Evolutionary conservation across 352 stramenopile genomes (phyloP), one percentile per base, ranked within the genome.

Genomic region (Thalassiosira livingstoniorum): DNA sequence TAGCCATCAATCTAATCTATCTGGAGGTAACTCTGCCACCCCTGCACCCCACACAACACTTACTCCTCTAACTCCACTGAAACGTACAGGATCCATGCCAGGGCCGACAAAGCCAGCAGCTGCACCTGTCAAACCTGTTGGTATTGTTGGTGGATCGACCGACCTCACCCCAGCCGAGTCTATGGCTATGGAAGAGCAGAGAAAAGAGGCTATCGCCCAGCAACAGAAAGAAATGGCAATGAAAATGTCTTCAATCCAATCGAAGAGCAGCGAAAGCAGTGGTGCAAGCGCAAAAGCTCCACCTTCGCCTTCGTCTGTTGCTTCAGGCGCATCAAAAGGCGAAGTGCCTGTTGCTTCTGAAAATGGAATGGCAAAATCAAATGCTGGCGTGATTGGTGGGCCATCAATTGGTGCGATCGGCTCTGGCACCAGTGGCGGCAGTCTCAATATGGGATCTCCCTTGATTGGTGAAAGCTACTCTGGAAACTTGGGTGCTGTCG

Each of bases 51-150:
- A 91, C 69, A 92, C 87, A n/a, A 92, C 87, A 11, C 71, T 94
- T 11, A 94, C 89, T 27, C 80, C 88, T 27, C 55, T 94, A 31
- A 94, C 88, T n/a, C 89, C 90, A 13, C 71, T 95, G 51, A 95
- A 94, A 82, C 81, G 88, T 10, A 61, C 54, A 29, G 54, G 55
- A 34, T 75, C 42, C 53, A 64, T 80, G 29, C 45, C 70, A 55
- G 69, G 29, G 4, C 45, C 47, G 39, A 51, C 35, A 13, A 57
- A 29, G 27, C 66, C 45, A 31, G 23, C 54, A 29, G 66, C 51
- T 31, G 32, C 34, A 51, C 2, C 35, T 18, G 4, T 25, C 4
- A 76, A 51, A 27, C 37, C 25, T 39, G 60, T 66, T 27, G 54
- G 45, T 5, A 68, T 85, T n/a, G 65, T 78, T n/a, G 77, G 72